These are phyloP conservation scores for Monosporascus cannonballus DNA, from an alignment of 2,329 filamentous ascomycete species.

Conservation along the genomic window DNA sequence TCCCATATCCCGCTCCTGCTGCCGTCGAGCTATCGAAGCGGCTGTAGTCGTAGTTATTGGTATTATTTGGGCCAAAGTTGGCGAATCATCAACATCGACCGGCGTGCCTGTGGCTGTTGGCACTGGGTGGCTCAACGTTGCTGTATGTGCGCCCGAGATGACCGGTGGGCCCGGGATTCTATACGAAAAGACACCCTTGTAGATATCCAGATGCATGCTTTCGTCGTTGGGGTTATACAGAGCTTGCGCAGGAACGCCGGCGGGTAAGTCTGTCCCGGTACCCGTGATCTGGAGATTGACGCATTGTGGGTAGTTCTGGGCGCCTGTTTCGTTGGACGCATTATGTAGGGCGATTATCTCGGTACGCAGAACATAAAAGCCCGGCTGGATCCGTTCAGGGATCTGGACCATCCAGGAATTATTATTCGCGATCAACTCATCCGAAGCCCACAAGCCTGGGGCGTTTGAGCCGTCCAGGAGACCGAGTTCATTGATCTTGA, in stretches of 20 bases:
- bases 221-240: slow-evolving; percentile 20
- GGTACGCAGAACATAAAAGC: slow-evolving; percentile 46
- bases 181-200: slow-evolving; percentile 14
- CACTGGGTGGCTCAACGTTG: slow-evolving; percentile 14
- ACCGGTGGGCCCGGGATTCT: slow-evolving; percentile 20
- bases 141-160: slow-evolving; percentile 8
- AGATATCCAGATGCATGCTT: slow-evolving; percentile 21
- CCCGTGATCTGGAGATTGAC: slow-evolving; percentile 53
- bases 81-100: too few species aligned
- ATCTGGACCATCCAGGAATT: slow-evolving; percentile 43
- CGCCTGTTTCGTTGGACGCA: slow-evolving; percentile 33
- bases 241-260: slow-evolving; percentile 15
- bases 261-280: slow-evolving; percentile 26
- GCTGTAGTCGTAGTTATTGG: too few species aligned
- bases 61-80: too few species aligned
- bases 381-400: slow-evolving; percentile 35
- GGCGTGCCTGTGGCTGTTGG: slow-evolving; percentile 13
- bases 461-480: slow-evolving; percentile 24
- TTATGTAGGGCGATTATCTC: slow-evolving; percentile 47
- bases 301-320: slow-evolving; percentile 49
- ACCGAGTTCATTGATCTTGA: slow-evolving; percentile 29
- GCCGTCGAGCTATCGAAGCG: too few species aligned
- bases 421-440: slow-evolving; percentile 42
- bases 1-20: too few species aligned
- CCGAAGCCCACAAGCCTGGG: slow-evolving; percentile 28